A percentile compares a stretch with the other conserved stretches of the same genome.
phyloP scores from a whole-genome alignment of 306 rosid species.

The Delonix regia region DNA sequence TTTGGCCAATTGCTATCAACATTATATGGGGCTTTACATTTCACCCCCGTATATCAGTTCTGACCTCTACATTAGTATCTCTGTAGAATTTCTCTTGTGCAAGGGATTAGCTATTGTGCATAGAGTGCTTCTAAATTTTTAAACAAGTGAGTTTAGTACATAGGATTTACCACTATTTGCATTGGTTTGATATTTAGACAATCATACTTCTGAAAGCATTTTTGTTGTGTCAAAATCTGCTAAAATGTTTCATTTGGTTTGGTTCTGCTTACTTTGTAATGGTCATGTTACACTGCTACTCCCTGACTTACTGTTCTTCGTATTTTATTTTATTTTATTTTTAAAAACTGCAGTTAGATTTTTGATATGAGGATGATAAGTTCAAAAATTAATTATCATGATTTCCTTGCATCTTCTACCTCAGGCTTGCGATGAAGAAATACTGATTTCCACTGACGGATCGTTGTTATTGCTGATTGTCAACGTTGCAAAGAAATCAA shows the following conservation, averaged over 20 bases:
- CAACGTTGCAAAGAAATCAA: not conserved
- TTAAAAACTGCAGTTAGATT: not conserved
- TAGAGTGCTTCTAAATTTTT: not conserved
- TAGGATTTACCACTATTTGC: not conserved
- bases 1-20: not conserved
- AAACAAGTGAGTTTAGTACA: not conserved
- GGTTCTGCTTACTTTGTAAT: not conserved
- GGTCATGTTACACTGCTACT: not conserved
- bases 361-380: not conserved
- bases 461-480: not conserved
- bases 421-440: not conserved
- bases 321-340: not conserved
- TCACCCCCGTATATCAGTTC: not conserved
- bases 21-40: not conserved
- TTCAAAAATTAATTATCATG: not conserved
- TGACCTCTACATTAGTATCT: not conserved
- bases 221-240: not conserved
- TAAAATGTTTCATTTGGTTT: not conserved
- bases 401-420: not conserved
- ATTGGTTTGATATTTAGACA: not conserved
- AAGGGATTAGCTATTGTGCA: not conserved
- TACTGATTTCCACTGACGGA: not conserved
- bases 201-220: too few relatives aligned
- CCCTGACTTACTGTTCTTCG: not conserved
- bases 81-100: not conserved